A percentile compares a stretch with the other conserved stretches of the same genome.
Conservation (phyloP, 2,329 filamentous ascomycete species). For the Ilyonectria robusta region DNA sequence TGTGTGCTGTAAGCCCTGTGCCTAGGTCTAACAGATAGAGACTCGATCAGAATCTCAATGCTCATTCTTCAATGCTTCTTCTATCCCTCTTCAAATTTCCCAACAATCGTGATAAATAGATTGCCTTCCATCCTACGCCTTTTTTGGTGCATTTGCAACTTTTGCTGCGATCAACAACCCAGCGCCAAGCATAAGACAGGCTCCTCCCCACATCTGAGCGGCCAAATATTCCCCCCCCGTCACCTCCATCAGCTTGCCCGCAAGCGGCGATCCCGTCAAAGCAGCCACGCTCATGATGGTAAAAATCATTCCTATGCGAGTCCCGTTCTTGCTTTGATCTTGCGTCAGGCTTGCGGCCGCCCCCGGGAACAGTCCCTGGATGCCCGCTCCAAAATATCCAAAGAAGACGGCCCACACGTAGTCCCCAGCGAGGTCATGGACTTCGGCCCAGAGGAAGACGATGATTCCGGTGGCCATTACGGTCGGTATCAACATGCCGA, state of each 20-base stretch:
- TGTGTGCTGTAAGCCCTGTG: not conserved
- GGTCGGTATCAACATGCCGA: conserved; percentile 69
- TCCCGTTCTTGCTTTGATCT: conserved; percentile 68
- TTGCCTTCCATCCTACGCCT: conserved; percentile 9
- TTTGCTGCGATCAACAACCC: conserved; percentile 58
- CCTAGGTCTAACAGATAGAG: too few relatives aligned
- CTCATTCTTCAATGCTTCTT: not conserved
- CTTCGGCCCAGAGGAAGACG: conserved; percentile 68
- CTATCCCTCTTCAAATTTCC: not conserved
- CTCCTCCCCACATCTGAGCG: conserved; percentile 66
- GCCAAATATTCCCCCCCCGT: conserved; percentile 61
- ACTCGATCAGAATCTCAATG: not conserved
- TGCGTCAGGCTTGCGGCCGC: conserved; percentile 60
- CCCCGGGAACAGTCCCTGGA: conserved; percentile 78
- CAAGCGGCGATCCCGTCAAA: conserved; percentile 68
- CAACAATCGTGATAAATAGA: not conserved
- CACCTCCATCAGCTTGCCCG: conserved; percentile 64
- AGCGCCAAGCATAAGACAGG: conserved; percentile 59
- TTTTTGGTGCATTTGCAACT: conserved; percentile 48
- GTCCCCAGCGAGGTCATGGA: conserved; percentile 51
- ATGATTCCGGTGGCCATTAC: conserved; percentile 62
- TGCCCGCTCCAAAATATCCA: conserved; percentile 73
- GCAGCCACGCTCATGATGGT: conserved; percentile 68
- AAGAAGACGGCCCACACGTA: conserved; percentile 76
- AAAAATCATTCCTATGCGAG: conserved; percentile 73